Percentiles rank a stretch among this genome's conserved stretches.
These are phyloP conservation scores for Sphenostylis stenocarpa DNA, from an alignment of 306 rosid species.

Conservation along the genomic window DNA sequence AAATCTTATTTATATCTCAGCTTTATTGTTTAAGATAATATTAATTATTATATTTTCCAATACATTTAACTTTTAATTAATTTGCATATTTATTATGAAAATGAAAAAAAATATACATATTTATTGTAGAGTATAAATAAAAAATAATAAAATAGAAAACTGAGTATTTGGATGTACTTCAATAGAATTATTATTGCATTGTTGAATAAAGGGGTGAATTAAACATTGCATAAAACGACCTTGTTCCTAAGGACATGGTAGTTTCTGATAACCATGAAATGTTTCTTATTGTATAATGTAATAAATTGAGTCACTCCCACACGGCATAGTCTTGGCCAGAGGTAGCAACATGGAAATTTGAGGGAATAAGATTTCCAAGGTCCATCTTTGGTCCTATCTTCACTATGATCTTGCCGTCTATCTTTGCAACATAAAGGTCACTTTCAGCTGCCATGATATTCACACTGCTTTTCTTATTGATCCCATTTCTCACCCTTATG, in stretches of 20 bases:
- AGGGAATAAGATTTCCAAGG: conserved; percentile 61
- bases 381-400: conserved; percentile 67
- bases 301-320: conserved; percentile 49
- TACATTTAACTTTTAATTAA: too few relatives aligned
- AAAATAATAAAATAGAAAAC: too few relatives aligned
- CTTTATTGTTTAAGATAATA: too few relatives aligned
- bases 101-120: too few relatives aligned
- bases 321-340: conserved; percentile 68
- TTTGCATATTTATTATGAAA: too few relatives aligned
- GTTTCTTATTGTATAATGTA: background rate
- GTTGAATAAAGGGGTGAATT: too few relatives aligned
- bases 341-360: conserved; percentile 45
- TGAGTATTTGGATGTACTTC: too few relatives aligned
- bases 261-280: background rate
- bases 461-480: conserved; percentile 49
- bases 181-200: too few relatives aligned
- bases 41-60: too few relatives aligned
- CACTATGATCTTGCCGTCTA: conserved; percentile 61
- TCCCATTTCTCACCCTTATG: conserved; percentile 59
- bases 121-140: too few relatives aligned
- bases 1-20: too few relatives aligned
- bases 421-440: conserved; percentile 60
- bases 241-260: background rate
- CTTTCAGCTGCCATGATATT: conserved; percentile 59
- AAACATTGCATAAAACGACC: background rate